phyloP scores from a whole-genome alignment of 176 grass and related monocot species.

The Triticum timopheevii region DNA sequence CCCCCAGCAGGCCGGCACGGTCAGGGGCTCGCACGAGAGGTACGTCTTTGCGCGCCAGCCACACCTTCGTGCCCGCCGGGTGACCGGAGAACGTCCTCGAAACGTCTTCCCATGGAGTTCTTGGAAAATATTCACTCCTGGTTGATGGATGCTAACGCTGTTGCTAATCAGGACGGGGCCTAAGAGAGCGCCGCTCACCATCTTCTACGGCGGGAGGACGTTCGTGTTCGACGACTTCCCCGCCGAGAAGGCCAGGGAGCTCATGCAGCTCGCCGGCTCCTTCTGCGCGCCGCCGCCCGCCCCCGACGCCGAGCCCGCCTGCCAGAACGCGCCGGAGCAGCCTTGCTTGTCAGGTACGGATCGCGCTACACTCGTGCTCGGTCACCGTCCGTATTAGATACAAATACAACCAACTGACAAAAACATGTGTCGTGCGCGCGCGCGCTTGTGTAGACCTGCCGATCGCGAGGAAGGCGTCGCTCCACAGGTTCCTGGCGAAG shows the following conservation, averaged over 20 bases:
- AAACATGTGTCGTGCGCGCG: neutral
- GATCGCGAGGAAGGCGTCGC: conserved; percentile 85
- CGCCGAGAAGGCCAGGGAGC: conserved; percentile 59
- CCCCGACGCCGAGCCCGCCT: neutral
- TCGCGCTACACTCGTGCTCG: neutral
- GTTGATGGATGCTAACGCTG: neutral
- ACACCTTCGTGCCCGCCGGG: no score
- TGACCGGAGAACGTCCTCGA: no score
- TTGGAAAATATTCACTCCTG: neutral
- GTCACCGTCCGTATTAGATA: no score
- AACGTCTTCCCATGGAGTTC: no score
- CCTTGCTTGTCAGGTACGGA: conserved; percentile 35
- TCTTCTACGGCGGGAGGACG: conserved; percentile 71
- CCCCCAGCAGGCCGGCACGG: conserved; percentile 37
- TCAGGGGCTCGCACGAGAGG: conserved; percentile 14
- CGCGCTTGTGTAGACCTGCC: conserved; percentile 62
- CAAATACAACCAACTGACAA: neutral
- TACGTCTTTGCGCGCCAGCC: neutral
- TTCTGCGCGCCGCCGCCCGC: neutral
- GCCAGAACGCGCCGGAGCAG: conserved; percentile 2
- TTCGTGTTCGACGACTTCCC: conserved; percentile 80
- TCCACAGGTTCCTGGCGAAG: conserved; percentile 84
- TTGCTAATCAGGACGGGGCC: conserved; percentile 24
- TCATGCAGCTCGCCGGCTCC: conserved; percentile 62
- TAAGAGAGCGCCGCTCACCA: conserved; percentile 58